Base-by-base conservation (phyloP, 306 rosid species). In the Lablab purpureus region DNA sequence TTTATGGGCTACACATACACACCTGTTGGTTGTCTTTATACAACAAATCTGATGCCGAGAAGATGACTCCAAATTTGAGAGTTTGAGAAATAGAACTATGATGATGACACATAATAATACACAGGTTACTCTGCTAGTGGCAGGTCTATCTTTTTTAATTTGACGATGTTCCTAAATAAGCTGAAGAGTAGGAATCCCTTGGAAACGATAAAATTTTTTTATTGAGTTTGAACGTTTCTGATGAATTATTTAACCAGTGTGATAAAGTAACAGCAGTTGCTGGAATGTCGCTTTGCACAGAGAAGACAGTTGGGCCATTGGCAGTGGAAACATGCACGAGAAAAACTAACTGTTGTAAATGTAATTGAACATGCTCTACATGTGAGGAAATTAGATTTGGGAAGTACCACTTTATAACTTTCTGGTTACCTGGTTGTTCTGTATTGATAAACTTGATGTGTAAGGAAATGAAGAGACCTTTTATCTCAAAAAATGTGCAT, bases 191-290 rank as follows among this genome's bases (percentile, higher is more conserved):
- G 54, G 69, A 54, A 73, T 56, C 15, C 45, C 60, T 25, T 65
- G 27, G 50, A 54, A 49, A 58, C 30, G n/a, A 73, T 52, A 22
- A 40, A 70, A 23, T 72, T 28, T 54, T 72, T 28, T 54, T 62
- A 0, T 22, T 10, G 43, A 56, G 40, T 12, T 45, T 59, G 66
- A 74, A 28, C 19, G 2, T 32, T 6, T 17, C 55, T 67, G 32
- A 59, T 59, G 56, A n/a, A 49, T 71, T 73, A 64, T 63, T 73
- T 28, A 75, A 37, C 74, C 54, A 18, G 58, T 68, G 62, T 73
- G 54, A 78, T 34, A 60, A 50, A 12, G 80, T 50, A 51, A 60
- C 30, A 49, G 78, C 67, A 40, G 83, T 85, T 73, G 45, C 65
- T 67, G 78, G 69, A 51, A 63, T 58, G 63, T 50, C 14, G 45